These are phyloP conservation scores for Maudiozyma barnettii DNA, from an alignment of 805 yeast species.

Conservation along the genomic window DNA sequence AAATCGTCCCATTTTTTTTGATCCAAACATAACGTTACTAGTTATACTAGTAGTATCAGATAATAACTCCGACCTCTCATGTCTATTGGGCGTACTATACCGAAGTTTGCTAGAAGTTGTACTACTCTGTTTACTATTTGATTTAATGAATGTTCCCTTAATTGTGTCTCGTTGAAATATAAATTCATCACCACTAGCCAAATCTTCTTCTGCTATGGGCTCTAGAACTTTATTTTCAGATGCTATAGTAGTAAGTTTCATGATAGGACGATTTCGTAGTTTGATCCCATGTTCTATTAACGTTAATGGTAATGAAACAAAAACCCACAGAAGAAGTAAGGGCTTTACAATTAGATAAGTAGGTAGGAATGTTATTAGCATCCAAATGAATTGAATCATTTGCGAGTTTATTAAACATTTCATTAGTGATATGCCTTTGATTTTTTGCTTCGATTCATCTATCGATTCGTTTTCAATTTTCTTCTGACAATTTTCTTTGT, in stretches of 20 bases:
- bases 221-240: background rate
- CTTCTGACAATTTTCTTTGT: background rate
- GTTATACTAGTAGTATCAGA: constrained; percentile 1
- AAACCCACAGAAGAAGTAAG: constrained; percentile 36
- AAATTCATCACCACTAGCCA: constrained; percentile 23
- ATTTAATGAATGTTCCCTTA: constrained; percentile 24
- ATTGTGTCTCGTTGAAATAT: constrained; percentile 23
- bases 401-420: background rate
- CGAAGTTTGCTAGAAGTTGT: constrained; percentile 1
- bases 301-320: constrained; percentile 49
- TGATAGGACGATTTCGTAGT: constrained; percentile 7
- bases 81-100: background rate
- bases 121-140: constrained; percentile 4
- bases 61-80: background rate
- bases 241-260: background rate
- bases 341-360: constrained; percentile 46
- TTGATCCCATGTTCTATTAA: constrained; percentile 28
- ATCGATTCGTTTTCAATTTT: too few relatives aligned
- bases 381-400: constrained; percentile 8
- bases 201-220: constrained; percentile 19
- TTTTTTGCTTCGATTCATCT: background rate
- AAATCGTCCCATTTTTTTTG: constrained; percentile 33
- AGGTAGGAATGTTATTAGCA: constrained; percentile 38
- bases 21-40: constrained; percentile 12
- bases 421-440: background rate